Evolutionary conservation across 1,139 yeast genomes (phyloP).

Genomic region (Spathaspora sp.): DNA sequence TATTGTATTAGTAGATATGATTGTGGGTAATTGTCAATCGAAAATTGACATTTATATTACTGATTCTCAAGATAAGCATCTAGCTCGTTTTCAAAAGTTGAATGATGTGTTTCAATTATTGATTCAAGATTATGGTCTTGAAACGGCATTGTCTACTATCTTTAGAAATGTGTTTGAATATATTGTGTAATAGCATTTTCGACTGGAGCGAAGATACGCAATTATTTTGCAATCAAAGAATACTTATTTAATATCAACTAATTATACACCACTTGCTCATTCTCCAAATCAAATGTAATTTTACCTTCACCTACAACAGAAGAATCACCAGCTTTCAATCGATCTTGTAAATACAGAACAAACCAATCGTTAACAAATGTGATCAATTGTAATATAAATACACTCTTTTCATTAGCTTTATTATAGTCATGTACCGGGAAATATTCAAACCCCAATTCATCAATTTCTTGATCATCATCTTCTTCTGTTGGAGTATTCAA

Average conservation of each 20-base stretch:
- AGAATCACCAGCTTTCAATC: conserved; percentile 1
- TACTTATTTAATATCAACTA: too few relatives aligned
- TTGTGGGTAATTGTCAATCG: conserved; percentile 30
- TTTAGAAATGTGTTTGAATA: conserved; percentile 21
- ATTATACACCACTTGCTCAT: conserved; percentile 18
- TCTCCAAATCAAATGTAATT: conserved; percentile 29
- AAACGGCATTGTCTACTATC: conserved; percentile 24
- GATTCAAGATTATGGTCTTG: conserved; percentile 25
- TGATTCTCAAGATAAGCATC: conserved; percentile 10
- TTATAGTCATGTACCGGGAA: conserved; percentile 39
- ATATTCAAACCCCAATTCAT: conserved; percentile 16
- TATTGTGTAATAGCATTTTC: neutral
- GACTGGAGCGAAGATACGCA: too few relatives aligned
- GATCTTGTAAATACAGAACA: conserved; percentile 8
- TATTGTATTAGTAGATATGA: conserved; percentile 21
- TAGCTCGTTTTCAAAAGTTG: conserved; percentile 11
- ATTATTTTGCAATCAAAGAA: too few relatives aligned
- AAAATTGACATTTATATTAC: conserved; percentile 16
- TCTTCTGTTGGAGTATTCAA: conserved; percentile 3
- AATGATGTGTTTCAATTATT: conserved; percentile 22
- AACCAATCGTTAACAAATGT: conserved; percentile 30
- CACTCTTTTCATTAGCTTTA: conserved; percentile 30
- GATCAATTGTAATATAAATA: conserved; percentile 28
- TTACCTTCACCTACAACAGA: conserved; percentile 3
- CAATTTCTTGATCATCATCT: conserved; percentile 12